phyloP scores from a whole-genome alignment of 768 basidiomycete species.

The Termitomyces sp. region DNA sequence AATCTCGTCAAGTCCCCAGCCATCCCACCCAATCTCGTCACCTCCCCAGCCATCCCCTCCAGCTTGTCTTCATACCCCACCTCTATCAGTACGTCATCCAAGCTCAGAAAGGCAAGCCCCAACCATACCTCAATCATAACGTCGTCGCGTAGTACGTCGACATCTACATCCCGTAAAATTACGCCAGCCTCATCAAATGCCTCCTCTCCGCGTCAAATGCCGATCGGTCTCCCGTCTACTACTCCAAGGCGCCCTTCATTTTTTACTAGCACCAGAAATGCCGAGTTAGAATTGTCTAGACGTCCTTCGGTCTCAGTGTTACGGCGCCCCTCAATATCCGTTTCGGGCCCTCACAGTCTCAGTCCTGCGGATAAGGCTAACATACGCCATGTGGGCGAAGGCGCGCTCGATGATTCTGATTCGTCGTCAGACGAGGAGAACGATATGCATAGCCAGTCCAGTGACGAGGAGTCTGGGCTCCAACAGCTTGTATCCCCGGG shows the following conservation, averaged over 20 bases:
- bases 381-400: constrained; percentile 66
- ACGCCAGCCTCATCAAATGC: constrained; percentile 56
- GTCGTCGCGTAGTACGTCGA: constrained; percentile 24
- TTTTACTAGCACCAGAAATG: constrained; percentile 30
- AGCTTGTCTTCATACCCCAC: constrained; percentile 19
- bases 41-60: constrained; percentile 35
- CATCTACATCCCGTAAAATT: constrained; percentile 37
- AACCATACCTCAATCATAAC: constrained; percentile 14
- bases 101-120: constrained; percentile 21
- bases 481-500: constrained; percentile 30
- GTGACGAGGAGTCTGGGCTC: constrained; percentile 27
- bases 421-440: constrained; percentile 40
- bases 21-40: constrained; percentile 24
- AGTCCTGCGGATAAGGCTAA: constrained; percentile 38
- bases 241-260: constrained; percentile 36
- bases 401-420: constrained; percentile 74
- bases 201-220: constrained; percentile 47
- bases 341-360: constrained; percentile 25
- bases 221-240: constrained; percentile 37
- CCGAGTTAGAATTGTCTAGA: constrained; percentile 25
- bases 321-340: constrained; percentile 40
- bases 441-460: constrained; percentile 22
- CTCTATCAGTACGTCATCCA: constrained; percentile 10
- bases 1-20: constrained; percentile 38
- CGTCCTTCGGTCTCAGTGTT: constrained; percentile 30